Percentiles rank a stretch among this genome's conserved stretches.
phyloP scores from a whole-genome alignment of 495 filamentous ascomycete species.

The Penicillium dipodomyicola region DNA sequence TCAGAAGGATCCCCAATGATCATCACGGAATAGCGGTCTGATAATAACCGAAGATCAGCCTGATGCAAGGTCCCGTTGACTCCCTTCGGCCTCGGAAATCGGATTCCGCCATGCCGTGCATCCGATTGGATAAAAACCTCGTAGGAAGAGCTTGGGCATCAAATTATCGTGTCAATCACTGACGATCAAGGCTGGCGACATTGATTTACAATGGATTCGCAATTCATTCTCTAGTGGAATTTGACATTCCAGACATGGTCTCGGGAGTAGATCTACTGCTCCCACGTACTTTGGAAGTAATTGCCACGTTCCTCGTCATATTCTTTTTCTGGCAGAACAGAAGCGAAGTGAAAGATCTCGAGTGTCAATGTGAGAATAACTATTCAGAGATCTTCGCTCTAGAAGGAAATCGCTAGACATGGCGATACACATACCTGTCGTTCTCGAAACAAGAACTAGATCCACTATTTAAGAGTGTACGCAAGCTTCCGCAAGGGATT shows the following conservation, averaged over 20 bases:
- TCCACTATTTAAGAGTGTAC: neutral
- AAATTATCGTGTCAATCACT: conserved; percentile 3
- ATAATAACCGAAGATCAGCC: neutral
- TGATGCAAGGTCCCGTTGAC: neutral
- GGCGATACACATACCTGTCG: neutral
- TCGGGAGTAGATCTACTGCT: neutral
- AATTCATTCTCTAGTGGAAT: conserved; percentile 5
- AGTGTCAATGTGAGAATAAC: neutral
- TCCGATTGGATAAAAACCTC: conserved; percentile 7
- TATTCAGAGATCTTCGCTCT: neutral
- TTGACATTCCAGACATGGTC: conserved; percentile 1
- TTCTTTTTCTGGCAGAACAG: neutral
- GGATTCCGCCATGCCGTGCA: conserved; percentile 6
- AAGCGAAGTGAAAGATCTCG: neutral
- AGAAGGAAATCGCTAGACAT: neutral
- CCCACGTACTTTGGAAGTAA: neutral
- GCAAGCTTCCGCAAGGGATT: conserved; percentile 12
- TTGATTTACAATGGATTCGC: neutral
- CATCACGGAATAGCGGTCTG: neutral
- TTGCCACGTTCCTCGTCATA: neutral
- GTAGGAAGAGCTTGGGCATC: neutral
- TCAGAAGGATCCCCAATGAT: neutral
- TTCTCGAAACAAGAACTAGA: neutral
- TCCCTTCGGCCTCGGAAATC: conserved; percentile 6
- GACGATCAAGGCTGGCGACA: neutral